phyloP scores from a whole-genome alignment of 2,329 filamentous ascomycete genomes.

The Eutypella sp. region DNA sequence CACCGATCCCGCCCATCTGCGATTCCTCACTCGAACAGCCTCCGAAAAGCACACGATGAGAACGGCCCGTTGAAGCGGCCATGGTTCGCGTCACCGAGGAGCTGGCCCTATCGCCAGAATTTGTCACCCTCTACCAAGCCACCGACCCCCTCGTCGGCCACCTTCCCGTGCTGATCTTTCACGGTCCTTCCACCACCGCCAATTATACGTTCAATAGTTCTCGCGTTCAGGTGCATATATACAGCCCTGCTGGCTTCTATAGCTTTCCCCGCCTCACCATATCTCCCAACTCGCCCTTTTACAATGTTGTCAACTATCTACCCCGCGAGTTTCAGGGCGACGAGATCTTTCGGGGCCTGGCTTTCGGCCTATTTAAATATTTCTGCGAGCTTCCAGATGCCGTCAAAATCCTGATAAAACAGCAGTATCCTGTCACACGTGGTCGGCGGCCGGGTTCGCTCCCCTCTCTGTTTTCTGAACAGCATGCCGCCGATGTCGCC shows the following conservation, averaged over 20 bases:
- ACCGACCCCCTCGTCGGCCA: slow-evolving; percentile 79
- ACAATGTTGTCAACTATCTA: slow-evolving; percentile 82
- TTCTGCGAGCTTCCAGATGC: slow-evolving; percentile 78
- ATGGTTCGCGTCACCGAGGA: slow-evolving; percentile 83
- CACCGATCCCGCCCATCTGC: slow-evolving; percentile 3
- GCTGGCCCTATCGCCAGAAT: slow-evolving; percentile 73
- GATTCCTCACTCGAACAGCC: slow-evolving; percentile 9
- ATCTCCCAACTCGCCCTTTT: slow-evolving; percentile 86
- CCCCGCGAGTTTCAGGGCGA: slow-evolving; percentile 94
- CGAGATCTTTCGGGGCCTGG: slow-evolving; percentile 83
- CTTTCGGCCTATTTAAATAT: slow-evolving; percentile 91
- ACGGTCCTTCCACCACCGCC: slow-evolving; percentile 83
- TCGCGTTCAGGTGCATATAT: slow-evolving; percentile 89
- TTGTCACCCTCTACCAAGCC: slow-evolving; percentile 83
- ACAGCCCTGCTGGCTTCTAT: slow-evolving; percentile 81
- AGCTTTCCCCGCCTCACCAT: slow-evolving; percentile 89
- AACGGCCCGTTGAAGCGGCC: slow-evolving; percentile 40
- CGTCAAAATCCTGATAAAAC: slow-evolving; percentile 67
- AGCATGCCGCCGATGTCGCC: slow-evolving; percentile 88
- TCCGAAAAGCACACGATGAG: slow-evolving; percentile 30
- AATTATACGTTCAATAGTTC: slow-evolving; percentile 86
- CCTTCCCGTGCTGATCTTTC: slow-evolving; percentile 82
- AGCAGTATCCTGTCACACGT: slow-evolving; percentile 47
- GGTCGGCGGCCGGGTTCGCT: slow-evolving; percentile 58
- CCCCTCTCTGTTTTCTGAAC: slow-evolving; percentile 74